A percentile compares a stretch with the other conserved stretches of the same genome.
These are phyloP conservation scores for Pestalotiopsis fici DNA, from an alignment of 2,329 filamentous ascomycete genomes.

Conservation along the genomic window DNA sequence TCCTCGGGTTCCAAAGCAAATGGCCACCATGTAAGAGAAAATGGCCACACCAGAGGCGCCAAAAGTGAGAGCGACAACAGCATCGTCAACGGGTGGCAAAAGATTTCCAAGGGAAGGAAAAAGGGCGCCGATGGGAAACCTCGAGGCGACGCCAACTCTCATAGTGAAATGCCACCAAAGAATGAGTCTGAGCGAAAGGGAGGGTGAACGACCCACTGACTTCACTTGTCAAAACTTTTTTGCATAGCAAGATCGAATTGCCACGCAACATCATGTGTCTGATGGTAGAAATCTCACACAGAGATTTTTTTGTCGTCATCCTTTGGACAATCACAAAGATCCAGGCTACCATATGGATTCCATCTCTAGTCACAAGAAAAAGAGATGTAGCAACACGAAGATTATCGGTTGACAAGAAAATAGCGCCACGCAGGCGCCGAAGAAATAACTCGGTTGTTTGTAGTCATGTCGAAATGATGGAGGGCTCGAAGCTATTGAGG, in stretches of 20 bases:
- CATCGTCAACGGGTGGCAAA: slow-evolving; percentile 56
- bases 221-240: slow-evolving; percentile 16
- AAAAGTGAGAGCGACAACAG: slow-evolving; percentile 53
- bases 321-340: slow-evolving; percentile 21
- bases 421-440: not conserved
- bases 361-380: slow-evolving; percentile 9
- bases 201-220: slow-evolving; percentile 47
- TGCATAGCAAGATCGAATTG: slow-evolving; percentile 24
- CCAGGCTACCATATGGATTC: slow-evolving; percentile 23
- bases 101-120: slow-evolving; percentile 55
- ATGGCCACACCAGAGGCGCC: slow-evolving; percentile 53
- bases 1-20: slow-evolving; percentile 36
- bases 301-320: slow-evolving; percentile 18
- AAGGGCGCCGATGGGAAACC: slow-evolving; percentile 52
- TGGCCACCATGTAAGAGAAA: slow-evolving; percentile 40
- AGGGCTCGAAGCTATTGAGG: not conserved
- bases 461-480: not conserved
- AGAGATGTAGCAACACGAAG: not conserved
- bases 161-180: slow-evolving; percentile 57
- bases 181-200: slow-evolving; percentile 64
- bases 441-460: not conserved
- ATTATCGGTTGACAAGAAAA: not conserved
- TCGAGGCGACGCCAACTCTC: slow-evolving; percentile 38
- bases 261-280: slow-evolving; percentile 7
- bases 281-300: slow-evolving; percentile 16